phyloP scores from a whole-genome alignment of 176 grass and related monocot genomes.

The Oryza brachyantha region DNA sequence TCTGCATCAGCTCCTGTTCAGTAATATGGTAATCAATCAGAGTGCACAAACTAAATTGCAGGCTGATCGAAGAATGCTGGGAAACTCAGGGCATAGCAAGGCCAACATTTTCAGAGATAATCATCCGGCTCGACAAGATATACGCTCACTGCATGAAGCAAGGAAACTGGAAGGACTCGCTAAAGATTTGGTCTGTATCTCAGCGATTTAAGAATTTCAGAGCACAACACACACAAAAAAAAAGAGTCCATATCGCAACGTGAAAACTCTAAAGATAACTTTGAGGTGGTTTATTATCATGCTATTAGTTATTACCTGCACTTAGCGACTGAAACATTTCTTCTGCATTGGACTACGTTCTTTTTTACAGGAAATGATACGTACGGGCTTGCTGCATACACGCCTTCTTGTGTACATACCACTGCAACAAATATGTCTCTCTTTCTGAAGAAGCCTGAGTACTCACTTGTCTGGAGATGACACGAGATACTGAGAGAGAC shows the following conservation, averaged over 20 bases:
- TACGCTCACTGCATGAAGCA: conserved; percentile 65
- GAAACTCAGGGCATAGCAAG: conserved; percentile 41
- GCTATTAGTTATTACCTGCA: neutral
- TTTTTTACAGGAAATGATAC: conserved; percentile 54
- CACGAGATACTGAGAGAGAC: neutral
- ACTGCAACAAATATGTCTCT: neutral
- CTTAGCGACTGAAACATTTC: conserved; percentile 30
- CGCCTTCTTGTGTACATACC: conserved; percentile 22
- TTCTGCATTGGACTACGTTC: conserved; percentile 22
- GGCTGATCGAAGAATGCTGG: conserved; percentile 97
- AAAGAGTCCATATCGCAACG: conserved; percentile 23
- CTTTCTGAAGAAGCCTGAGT: neutral
- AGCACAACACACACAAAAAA: neutral
- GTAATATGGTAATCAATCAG: neutral
- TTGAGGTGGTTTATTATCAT: neutral
- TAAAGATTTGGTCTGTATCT: conserved; percentile 84
- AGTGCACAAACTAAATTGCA: conserved; percentile 8
- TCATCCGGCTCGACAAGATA: conserved; percentile 84
- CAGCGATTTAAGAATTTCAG: conserved; percentile 14
- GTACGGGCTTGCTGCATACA: neutral
- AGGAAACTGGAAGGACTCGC: conserved; percentile 78
- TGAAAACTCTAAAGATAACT: neutral
- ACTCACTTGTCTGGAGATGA: neutral
- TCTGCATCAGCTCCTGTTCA: neutral
- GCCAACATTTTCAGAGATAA: conserved; percentile 92